Percentiles rank a stretch among this genome's conserved stretches.
Evolutionary conservation across 164 flowering plant species (phyloP).

Genomic region (Berberis thunbergii): DNA sequence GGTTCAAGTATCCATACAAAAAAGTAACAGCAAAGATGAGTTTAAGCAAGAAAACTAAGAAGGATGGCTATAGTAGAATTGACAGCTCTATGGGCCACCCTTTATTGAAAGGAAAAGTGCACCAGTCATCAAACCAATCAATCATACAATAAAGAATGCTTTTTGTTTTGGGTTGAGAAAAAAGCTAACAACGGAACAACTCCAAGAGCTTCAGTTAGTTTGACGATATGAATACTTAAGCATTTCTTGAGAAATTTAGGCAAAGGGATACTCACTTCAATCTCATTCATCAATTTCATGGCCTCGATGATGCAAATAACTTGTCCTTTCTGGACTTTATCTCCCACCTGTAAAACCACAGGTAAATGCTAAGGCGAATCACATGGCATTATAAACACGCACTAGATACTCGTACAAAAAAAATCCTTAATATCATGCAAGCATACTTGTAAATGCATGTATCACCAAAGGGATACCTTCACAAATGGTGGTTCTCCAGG

Average conservation of each 20-base stretch:
- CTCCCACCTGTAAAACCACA: conserved; percentile 48
- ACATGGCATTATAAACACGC: not conserved
- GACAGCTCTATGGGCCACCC: too few relatives aligned
- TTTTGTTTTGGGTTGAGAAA: not conserved
- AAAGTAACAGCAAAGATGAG: too few relatives aligned
- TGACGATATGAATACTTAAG: not conserved
- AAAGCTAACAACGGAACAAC: not conserved
- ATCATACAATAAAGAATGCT: too few relatives aligned
- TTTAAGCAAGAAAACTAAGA: too few relatives aligned
- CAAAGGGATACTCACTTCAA: conserved; percentile 35
- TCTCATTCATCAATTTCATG: conserved; percentile 83
- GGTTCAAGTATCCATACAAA: too few relatives aligned
- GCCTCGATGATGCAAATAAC: conserved; percentile 74
- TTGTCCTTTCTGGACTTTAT: conserved; percentile 71
- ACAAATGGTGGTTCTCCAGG: conserved; percentile 79
- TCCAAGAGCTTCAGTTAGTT: not conserved
- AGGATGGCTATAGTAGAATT: too few relatives aligned
- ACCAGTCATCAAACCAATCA: too few relatives aligned
- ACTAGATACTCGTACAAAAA: not conserved
- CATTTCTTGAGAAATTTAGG: not conserved
- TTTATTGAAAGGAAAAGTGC: too few relatives aligned
- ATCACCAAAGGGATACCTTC: conserved; percentile 28
- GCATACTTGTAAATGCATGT: not conserved
- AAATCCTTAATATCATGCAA: not conserved
- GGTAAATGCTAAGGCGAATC: not conserved